Evolutionary conservation across 768 basidiomycete genomes (phyloP), one percentile per base, ranked within the genome.

Genomic region (Flagelloscypha sp.): DNA sequence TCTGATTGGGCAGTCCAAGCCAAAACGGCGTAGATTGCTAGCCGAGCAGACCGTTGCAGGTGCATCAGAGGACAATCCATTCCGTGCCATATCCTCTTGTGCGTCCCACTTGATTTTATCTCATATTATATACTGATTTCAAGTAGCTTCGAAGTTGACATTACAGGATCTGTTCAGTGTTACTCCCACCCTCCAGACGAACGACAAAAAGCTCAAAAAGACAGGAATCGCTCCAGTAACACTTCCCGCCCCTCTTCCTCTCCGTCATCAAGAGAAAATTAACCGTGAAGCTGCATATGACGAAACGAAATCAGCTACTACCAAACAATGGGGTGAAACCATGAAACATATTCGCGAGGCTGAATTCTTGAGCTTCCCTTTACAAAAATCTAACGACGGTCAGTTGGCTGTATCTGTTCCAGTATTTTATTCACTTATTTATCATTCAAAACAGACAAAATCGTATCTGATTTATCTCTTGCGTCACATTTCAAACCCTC

Each of bases 221-320:
- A n/a, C n/a, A n/a, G n/a, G n/a, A n/a, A n/a, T n/a, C n/a, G n/a
- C 9, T 8, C 15, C 30, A 31, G 12, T 71, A 42, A 66, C 82
- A 0, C 66, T 94, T 5, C 61, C 87, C 4, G 88, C 87, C 0
- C 94, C 94, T 0, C 63, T 99, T 0, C 89, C 89, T 7, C 79
- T 81, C 15, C 74, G 90, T 21, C 74, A 81, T 0, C 87, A 95
- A 54, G 92, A 95, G 42, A 80, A 85, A 28, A 62, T 97, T 1
- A 89, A 95, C 46, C 79, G 94, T 32, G 80, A 90, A 52, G 94
- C 92, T 6, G 94, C 94, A 0, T 95, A 94, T 53, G 90, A 92
- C 48, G 74, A 85, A 57, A 97, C 93, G 4, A 89, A 87, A 53
- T 72, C 75, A 43, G 93, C 97, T 55, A 83, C 94, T 2, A 77